Evolutionary conservation across 2,329 filamentous ascomycete genomes (phyloP), one percentile per base, ranked within the genome.

Genomic region (Aspergillus floridensis): DNA sequence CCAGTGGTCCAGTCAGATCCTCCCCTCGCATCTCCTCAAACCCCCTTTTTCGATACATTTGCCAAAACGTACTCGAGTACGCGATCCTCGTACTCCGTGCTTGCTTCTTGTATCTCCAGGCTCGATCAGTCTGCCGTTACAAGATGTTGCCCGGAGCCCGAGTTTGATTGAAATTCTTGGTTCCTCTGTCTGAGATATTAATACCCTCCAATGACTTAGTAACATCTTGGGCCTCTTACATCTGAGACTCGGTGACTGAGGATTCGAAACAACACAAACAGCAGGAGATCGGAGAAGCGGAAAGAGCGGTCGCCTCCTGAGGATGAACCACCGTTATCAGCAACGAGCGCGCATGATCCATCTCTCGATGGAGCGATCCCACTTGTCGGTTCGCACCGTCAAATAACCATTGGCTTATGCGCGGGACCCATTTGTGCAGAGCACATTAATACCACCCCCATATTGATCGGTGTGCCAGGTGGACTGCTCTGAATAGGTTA

Each of bases 331-430:
- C 53, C 16, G 53, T 32, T 55, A 55, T 55, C 53, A 53, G 24
- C 24, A 19, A 6, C 29, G 32, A 32, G 24, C 38, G 24, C 38
- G 26, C 52, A 52, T 50, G 47, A 38, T 26, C 56, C 49, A 57
- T 35, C 57, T 53, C 41, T 41, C 47, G 53, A 63, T 61, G 53
- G 60, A 49, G 59, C 63, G 50, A 55, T 58, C 56, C 59, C 44
- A 56, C 49, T 56, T 56, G 32, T 59, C 56, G 58, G 63, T 61
- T 63, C 61, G 59, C 56, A 56, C 56, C 49, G 57, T 56, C 46
- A 29, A n/a, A 31, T 26, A 53, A 38, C 44, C 56, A 65, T 65
- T 65, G 63, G 59, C 57, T 48, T 26, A 58, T 51, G 51, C 57
- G 35, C 41, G 31, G 41, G 58, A 41, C 56, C 55, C 49, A 47